Percentiles rank a stretch among this genome's conserved stretches.
Conservation (phyloP, 768 basidiomycete species). For the Tulasnella sp. region DNA sequence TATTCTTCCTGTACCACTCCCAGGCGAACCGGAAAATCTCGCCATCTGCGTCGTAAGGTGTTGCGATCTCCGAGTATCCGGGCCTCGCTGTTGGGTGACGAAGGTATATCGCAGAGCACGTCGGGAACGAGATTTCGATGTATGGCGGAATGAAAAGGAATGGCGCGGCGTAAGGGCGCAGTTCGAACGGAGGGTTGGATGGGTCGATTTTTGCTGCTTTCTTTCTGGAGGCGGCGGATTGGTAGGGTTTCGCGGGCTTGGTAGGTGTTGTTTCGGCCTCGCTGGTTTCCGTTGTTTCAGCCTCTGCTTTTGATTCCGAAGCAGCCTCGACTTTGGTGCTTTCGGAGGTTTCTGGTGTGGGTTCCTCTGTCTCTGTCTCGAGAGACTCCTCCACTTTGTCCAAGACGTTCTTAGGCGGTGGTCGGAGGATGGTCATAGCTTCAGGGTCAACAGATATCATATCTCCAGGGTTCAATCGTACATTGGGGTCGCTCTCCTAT, state of each 20-base stretch:
- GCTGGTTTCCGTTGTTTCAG: constrained; percentile 17
- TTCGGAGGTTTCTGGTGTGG: not conserved
- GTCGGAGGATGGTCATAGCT: constrained; percentile 60
- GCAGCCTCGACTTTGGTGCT: constrained; percentile 3
- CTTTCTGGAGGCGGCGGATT: not conserved
- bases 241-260: not conserved
- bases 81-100: constrained; percentile 96
- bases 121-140: constrained; percentile 72
- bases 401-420: not conserved
- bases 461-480: constrained; percentile 85
- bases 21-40: constrained; percentile 84
- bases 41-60: constrained; percentile 93
- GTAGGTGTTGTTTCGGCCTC: not conserved
- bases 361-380: not conserved
- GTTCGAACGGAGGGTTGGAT: constrained; percentile 52
- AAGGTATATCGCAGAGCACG: constrained; percentile 86
- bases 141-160: constrained; percentile 92
- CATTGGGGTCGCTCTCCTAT: constrained; percentile 77
- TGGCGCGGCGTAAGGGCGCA: constrained; percentile 80
- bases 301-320: constrained; percentile 20
- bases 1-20: constrained; percentile 83
- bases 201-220: constrained; percentile 6
- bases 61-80: constrained; percentile 89
- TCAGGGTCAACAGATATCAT: constrained; percentile 81
- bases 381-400: too few relatives aligned